Evolutionary conservation across 2,329 filamentous ascomycete genomes (phyloP).

Genomic region (Ceratocystis destructans): DNA sequence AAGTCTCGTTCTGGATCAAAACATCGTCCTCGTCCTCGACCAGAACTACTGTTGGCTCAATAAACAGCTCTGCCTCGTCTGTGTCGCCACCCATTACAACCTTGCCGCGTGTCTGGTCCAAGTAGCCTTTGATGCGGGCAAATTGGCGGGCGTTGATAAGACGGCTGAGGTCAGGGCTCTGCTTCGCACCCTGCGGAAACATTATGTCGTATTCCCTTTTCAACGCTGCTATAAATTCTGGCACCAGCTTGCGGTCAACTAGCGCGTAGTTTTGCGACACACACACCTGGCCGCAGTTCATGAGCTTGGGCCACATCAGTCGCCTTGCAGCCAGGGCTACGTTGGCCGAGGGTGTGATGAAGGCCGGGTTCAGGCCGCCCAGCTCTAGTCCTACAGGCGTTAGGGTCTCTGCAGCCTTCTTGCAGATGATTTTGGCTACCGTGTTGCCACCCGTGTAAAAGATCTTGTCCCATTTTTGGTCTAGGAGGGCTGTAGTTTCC

Average conservation of each 20-base stretch:
- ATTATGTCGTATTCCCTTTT: constrained; percentile 59
- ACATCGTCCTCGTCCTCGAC: constrained; percentile 62
- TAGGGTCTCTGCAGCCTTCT: constrained; percentile 77
- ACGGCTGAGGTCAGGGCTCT: constrained; percentile 63
- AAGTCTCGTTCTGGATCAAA: constrained; percentile 71
- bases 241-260: constrained; percentile 59
- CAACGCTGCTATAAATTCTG: constrained; percentile 60
- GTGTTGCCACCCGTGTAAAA: constrained; percentile 76
- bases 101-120: constrained; percentile 71
- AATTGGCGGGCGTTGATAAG: constrained; percentile 75
- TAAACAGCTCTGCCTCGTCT: constrained; percentile 67
- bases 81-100: constrained; percentile 76
- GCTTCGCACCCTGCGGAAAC: constrained; percentile 68
- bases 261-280: constrained; percentile 87
- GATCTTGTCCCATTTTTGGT: constrained; percentile 94
- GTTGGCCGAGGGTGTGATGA: constrained; percentile 74
- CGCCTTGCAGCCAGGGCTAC: constrained; percentile 67
- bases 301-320: constrained; percentile 74
- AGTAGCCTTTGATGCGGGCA: constrained; percentile 72
- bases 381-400: constrained; percentile 85
- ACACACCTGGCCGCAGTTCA: constrained; percentile 84
- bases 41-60: constrained; percentile 85
- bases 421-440: constrained; percentile 75
- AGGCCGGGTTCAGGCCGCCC: constrained; percentile 81
- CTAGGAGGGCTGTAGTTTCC: constrained; percentile 68